Evolutionary conservation across 371 early-diverging fungal genomes (phyloP), one percentile per base, ranked within the genome.

Genomic region (Zychaea mexicana): DNA sequence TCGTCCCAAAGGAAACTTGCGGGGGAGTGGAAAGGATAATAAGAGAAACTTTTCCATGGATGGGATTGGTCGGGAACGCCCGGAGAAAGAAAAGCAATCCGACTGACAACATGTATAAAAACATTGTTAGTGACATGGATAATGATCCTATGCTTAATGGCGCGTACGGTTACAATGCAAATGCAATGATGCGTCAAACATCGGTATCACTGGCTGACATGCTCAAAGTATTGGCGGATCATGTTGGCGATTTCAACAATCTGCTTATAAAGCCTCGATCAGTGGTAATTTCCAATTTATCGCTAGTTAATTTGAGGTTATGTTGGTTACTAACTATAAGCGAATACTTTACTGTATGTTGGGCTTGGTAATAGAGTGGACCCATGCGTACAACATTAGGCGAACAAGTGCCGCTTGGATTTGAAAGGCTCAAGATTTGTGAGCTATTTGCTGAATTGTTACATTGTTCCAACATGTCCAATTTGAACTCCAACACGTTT

Each of bases 381-480:
- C 81, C 84, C 9, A 81, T 87, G 46, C 79, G 81, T 7, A 89
- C 91, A 4, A 84, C 91, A 9, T 74, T 89, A 19, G 91, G 92
- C 9, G 78, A 82, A 57, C 84, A 85, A 54, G 75, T 72, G 21
- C 96, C 97, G 6, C 82, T 98, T 36, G 98, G 98, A 6, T 92
- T 94, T 66, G 97, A 96, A 73, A 83, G 97, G 5, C 81, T 98
- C 49, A 92, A 93, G 67, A 91, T 94, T 9, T 96, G 96, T 71
- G 98, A 98, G 77, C 86, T 98, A 59, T 94, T 96, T 85, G 98
- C 98, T 3, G 98, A 98, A 73, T 69, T 98, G 28, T 73, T 98
- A 31, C 94, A 93, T 69, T 92, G 92, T 65, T 92, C 94, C 57
- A 92, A 90, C 65, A 92, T 93, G 92, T 84, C 85, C 6, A 81